Base-by-base conservation (phyloP, 345 rosid genomes). In the Melaleuca quinquenervia region DNA sequence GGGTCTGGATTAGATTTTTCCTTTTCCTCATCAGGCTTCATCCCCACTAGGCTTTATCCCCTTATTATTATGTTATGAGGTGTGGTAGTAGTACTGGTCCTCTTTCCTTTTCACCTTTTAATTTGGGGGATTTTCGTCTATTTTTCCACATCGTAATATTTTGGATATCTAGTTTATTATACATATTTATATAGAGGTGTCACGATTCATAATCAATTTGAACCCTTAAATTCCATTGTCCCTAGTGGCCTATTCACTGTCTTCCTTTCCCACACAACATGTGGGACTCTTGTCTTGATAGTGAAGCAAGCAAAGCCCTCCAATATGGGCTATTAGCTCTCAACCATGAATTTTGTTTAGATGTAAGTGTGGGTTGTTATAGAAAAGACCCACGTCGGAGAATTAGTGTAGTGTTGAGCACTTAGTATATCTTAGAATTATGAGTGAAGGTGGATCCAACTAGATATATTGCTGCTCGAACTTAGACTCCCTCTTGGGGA, bases 31-130 rank as follows among this genome's bases (percentile, higher is more conserved):
- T 84, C 89, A 87, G 88, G 90, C 55, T 92, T 87, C 96, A 92
- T 94, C 98, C 96, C 94, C 90, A 12, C 88, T 88, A 78, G 93
- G 96, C 96, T 85, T 88, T 90, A 84, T 85, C 78, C 93, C 96
- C 91, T 90, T 86, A 87, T 90, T 86, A 87, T 85, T 91, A 95
- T 89, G 97, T 84, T 96, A 94, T 90, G 96, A 87, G 75, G 84
- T 82, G 54, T 87, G 82, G 82, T 82, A 50, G 85, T 58, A 29
- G 16, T 18, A 55, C 49, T 53, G 83, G 88, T 87, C 70, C 58
- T 86, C 52, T 55, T 75, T 62, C 76, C 3, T 64, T 64, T 64
- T 64, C 76, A 64, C 22, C 12, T 32, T 64, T 32, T 64, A 8
- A 15, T 5, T 64, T 52, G 6, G 24, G 76, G 44, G 22, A 36